Evolutionary conservation across 345 rosid genomes (phyloP).

Genomic region (Syzygium oleosum): DNA sequence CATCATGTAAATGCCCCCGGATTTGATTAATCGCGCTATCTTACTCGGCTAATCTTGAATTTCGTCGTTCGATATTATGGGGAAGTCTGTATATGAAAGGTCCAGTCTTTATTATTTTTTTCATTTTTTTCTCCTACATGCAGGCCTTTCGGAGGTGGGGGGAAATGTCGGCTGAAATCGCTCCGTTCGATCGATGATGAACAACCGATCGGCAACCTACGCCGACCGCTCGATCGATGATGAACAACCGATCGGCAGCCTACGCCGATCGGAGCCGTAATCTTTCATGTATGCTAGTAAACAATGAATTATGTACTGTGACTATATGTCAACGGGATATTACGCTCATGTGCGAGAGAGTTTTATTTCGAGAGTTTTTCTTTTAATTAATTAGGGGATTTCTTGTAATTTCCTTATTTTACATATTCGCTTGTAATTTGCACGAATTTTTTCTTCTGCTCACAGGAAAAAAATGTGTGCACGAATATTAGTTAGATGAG

Average conservation of each 20-base stretch:
- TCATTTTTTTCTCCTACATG: background rate
- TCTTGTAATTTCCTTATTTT: too few relatives aligned
- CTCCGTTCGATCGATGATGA: background rate
- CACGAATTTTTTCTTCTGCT: too few relatives aligned
- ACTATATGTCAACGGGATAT: background rate
- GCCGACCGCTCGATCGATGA: too few relatives aligned
- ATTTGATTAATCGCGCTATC: background rate
- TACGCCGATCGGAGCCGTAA: background rate
- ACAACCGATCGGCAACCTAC: too few relatives aligned
- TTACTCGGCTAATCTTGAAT: background rate
- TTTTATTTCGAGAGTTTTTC: too few relatives aligned
- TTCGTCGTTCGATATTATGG: background rate
- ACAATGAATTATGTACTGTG: background rate
- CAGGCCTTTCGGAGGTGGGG: background rate
- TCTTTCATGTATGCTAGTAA: background rate
- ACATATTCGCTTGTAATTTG: too few relatives aligned
- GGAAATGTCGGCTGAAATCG: background rate
- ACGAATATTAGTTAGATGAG: too few relatives aligned
- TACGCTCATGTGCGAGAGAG: too few relatives aligned
- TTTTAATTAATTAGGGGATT: too few relatives aligned
- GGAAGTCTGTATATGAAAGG: background rate
- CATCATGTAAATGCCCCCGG: background rate
- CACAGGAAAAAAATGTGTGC: too few relatives aligned
- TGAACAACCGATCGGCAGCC: background rate
- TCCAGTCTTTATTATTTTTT: background rate